These are phyloP conservation scores for Withania somnifera DNA, from an alignment of 305 asterid genomes.

Conservation along the genomic window DNA sequence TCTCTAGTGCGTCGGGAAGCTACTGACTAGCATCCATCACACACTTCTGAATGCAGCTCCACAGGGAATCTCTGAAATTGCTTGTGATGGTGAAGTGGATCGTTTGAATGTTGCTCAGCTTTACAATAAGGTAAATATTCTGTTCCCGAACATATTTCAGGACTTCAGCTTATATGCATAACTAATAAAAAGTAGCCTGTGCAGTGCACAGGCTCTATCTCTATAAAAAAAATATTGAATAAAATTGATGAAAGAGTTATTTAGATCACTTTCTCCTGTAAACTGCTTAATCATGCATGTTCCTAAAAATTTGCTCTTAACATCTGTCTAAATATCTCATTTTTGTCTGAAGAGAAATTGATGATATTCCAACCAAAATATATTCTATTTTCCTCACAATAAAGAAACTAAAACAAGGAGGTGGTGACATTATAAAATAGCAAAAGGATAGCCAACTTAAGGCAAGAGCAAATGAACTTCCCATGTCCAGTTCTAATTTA, in stretches of 20 bases:
- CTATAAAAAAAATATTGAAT: neutral
- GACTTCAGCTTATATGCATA: neutral
- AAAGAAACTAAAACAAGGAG: neutral
- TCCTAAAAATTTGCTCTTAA: neutral
- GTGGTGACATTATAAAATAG: neutral
- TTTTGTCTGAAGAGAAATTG: neutral
- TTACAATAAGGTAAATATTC: conserved; percentile 56
- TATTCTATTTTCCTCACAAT: neutral
- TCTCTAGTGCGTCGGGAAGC: conserved; percentile 2
- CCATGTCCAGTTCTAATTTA: neutral
- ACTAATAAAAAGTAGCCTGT: neutral
- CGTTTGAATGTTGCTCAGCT: conserved; percentile 56
- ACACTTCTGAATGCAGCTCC: conserved; percentile 41
- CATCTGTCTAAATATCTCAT: neutral
- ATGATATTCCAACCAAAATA: neutral
- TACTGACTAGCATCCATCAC: neutral
- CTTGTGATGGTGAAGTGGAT: conserved; percentile 45
- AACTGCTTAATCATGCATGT: too few relatives aligned
- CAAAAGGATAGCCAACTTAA: neutral
- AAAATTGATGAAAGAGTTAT: neutral
- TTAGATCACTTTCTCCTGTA: too few relatives aligned
- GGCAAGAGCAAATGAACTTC: neutral
- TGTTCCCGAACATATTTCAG: neutral
- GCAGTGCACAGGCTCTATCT: neutral
- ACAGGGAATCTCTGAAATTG: conserved; percentile 43